Base-by-base conservation (phyloP, 1,284 basidiomycete species). In the Farysia itapuensis region DNA sequence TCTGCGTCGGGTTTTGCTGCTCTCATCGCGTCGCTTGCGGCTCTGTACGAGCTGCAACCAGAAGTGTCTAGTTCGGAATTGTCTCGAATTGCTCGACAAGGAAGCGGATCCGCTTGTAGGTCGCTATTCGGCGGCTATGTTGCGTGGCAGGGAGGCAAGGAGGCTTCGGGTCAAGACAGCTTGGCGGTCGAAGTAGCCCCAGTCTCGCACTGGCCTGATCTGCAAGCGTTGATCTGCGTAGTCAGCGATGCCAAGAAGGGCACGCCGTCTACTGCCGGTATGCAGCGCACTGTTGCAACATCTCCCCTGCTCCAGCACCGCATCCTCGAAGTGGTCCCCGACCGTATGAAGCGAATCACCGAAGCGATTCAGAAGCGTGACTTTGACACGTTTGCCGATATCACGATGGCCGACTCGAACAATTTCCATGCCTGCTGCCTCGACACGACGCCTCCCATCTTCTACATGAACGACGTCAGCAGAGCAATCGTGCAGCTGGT, bases 391-490 rank as follows among this genome's bases (percentile, higher is more conserved):
- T 98, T 98, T 68, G 93, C 92, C 2, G 80, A 81, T 41, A 84
- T 96, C 77, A 98, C 94, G 23, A 98, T 97, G 90, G 85, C 84
- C 50, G 94, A 99, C 79, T 94, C 90, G 53, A 99, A 76, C 60
- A 73, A 76, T 51, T 99, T 99, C 84, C 94, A 99, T 77, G 93
- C 94, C 19, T 90, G 95, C 67, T 90, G 89, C 52, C 86, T 98
- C 65, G 95, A 99, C 80, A 98, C 94, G 0, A 83, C 87, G 35
- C 95, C 94, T 1, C 95, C 94, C 35, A 98, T 98, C 79, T 97
- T 98, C 79, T 98, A 99, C 82, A 87, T 99, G 84, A 98, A 97
- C 81, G 94, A 99, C 78, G 89, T 93, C 64, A 89, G 86, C 58
- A 83, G 74, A 24, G 67, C 67, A 28, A 72, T 76, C 32, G 65